These are phyloP conservation scores for Salvia splendens DNA, from an alignment of 257 asterid species.

Conservation along the genomic window DNA sequence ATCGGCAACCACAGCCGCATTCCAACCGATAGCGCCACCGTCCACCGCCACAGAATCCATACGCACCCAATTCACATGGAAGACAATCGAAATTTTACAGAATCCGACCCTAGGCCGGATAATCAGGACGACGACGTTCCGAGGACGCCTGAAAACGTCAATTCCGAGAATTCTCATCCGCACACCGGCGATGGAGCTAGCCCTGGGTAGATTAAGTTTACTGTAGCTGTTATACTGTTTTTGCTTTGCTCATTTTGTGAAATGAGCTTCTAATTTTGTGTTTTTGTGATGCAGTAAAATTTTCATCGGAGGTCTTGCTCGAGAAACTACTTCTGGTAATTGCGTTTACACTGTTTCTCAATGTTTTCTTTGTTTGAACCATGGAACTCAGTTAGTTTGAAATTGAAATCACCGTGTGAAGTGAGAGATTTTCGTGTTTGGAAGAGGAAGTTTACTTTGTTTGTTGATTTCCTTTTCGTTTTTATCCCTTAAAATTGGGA, in stretches of 20 bases:
- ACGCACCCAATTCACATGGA: slow-evolving; percentile 30
- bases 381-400: too few relatives aligned
- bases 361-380: too few relatives aligned
- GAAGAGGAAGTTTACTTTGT: too few relatives aligned
- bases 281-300: slow-evolving; percentile 48
- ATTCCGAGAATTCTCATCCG: slow-evolving; percentile 39
- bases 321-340: slow-evolving; percentile 60
- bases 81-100: slow-evolving; percentile 27
- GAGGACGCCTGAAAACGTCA: slow-evolving; percentile 28
- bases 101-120: slow-evolving; percentile 30
- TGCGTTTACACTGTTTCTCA: background rate
- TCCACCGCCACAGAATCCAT: background rate
- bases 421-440: too few relatives aligned
- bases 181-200: slow-evolving; percentile 55
- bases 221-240: background rate
- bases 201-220: slow-evolving; percentile 46
- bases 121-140: slow-evolving; percentile 35
- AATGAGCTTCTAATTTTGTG: slow-evolving; percentile 8
- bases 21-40: slow-evolving; percentile 18
- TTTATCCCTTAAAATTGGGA: too few relatives aligned
- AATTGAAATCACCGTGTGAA: too few relatives aligned
- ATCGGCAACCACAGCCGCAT: background rate
- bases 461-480: too few relatives aligned
- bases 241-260: background rate
- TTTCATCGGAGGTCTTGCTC: slow-evolving; percentile 65